Percentiles rank a stretch among this genome's conserved stretches.
Evolutionary conservation across 2,329 filamentous ascomycete species (phyloP).

Genomic region (Arthroderma sp.): DNA sequence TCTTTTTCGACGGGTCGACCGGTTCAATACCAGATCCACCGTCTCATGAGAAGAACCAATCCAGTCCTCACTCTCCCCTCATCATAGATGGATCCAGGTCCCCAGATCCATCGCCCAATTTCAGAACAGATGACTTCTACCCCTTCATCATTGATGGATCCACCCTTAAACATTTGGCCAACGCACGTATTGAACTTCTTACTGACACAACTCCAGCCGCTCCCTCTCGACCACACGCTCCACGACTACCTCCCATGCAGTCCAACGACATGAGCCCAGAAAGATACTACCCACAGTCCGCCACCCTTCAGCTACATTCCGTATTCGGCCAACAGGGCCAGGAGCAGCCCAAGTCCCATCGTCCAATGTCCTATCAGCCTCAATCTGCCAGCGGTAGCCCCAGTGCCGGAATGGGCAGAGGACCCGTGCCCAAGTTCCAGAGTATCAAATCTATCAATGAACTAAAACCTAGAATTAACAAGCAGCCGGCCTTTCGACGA

Average conservation of each 20-base stretch:
- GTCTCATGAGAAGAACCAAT: background rate
- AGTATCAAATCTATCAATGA: conserved; percentile 63
- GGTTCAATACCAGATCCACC: background rate
- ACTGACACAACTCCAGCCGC: conserved; percentile 13
- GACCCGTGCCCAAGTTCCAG: conserved; percentile 76
- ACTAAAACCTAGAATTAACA: conserved; percentile 68
- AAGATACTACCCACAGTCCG: conserved; percentile 59
- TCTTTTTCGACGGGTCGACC: background rate
- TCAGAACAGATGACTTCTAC: background rate
- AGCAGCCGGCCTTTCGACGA: conserved; percentile 79
- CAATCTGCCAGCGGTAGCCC: conserved; percentile 33
- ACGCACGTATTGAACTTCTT: background rate
- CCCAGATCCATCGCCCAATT: background rate
- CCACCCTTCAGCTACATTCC: conserved; percentile 59
- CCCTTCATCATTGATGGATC: background rate
- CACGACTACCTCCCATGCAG: conserved; percentile 64
- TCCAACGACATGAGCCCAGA: conserved; percentile 55
- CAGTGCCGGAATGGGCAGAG: conserved; percentile 31
- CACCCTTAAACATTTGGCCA: background rate
- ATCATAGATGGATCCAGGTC: background rate
- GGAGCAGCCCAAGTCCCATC: conserved; percentile 40
- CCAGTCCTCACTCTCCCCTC: background rate
- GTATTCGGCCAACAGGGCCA: conserved; percentile 39
- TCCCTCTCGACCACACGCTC: conserved; percentile 38
- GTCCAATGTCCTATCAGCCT: conserved; percentile 32